These are phyloP conservation scores for Taphrina betulina DNA, from an alignment of 1,139 yeast species.

Conservation along the genomic window DNA sequence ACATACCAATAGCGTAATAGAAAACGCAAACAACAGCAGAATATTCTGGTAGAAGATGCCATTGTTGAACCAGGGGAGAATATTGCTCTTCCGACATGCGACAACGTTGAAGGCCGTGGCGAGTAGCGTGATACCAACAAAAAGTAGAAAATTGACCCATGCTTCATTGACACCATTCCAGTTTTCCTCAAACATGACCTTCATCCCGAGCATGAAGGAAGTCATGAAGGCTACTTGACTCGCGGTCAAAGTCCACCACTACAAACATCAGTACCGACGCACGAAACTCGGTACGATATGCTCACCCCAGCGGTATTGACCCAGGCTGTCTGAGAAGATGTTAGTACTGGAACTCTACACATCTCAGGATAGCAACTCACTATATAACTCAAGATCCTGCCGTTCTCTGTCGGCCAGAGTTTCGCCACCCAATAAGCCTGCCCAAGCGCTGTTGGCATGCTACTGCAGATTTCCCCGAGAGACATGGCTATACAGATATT, in stretches of 20 bases:
- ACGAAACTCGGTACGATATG: too few relatives aligned
- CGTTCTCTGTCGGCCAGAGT: conserved; percentile 20
- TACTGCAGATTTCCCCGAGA: conserved; percentile 63
- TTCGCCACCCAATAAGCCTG: conserved; percentile 41
- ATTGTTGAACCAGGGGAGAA: conserved; percentile 23
- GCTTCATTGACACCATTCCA: conserved; percentile 19
- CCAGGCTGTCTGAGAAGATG: conserved; percentile 39
- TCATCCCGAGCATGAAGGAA: conserved; percentile 15
- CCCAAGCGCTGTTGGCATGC: conserved; percentile 61
- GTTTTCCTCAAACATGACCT: conserved; percentile 16
- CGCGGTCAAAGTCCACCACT: conserved; percentile 29
- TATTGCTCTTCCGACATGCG: conserved; percentile 9
- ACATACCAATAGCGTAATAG: conserved; percentile 19
- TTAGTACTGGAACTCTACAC: too few relatives aligned
- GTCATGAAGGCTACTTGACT: conserved; percentile 39
- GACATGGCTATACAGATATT: conserved; percentile 56
- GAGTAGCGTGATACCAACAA: conserved; percentile 3
- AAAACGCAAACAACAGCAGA: conserved; percentile 13
- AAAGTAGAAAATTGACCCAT: conserved; percentile 20
- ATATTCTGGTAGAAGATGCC: conserved; percentile 23
- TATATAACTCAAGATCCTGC: conserved; percentile 37
- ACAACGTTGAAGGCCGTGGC: conserved; percentile 21
- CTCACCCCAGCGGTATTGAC: conserved; percentile 34
- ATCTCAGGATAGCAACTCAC: neutral
- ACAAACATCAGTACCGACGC: too few relatives aligned